Base-by-base conservation (phyloP, 2,329 filamentous ascomycete genomes). In the Knufia fluminis region DNA sequence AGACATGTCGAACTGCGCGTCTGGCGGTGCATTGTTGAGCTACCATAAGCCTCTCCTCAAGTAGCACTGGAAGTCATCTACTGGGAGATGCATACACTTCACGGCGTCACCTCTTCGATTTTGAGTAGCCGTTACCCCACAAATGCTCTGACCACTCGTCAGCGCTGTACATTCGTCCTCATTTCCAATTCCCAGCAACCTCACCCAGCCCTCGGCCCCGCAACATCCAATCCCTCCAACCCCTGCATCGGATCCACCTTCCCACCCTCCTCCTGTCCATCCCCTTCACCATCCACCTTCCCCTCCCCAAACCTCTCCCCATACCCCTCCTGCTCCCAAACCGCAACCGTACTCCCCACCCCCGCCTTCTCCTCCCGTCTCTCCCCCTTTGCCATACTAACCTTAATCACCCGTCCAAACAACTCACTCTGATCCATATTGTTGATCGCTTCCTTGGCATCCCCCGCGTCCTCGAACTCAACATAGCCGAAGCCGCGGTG, bases 321-420 rank as follows among this genome's bases (percentile, higher is more conserved):
- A 80, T 92, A 98, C 35, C 86, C 86, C 72, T 98, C 94, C 82
- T 97, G 91, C 67, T 96, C 87, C 94, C 92, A 98, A 42, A 98
- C 76, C 24, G 92, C 94, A 39, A 85, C 95, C 69, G 89, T 94
- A 71, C 88, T 94, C 20, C 91, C 90, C 39, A 98, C 67, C 0
- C 90, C 89, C 65, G 94, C 86, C 44, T 81, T 79, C 14, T 57
- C 52, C 73, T 95, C 96, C 24, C 54, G 45, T 20, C 23, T 48
- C 8, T 92, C 88, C 26, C 87, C 81, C 68, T 95, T 98, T 38
- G 94, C 94, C 49, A 85, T 79, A 39, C 88, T 90, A 46, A 97
- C 91, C 66, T 90, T 95, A 65, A 98, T 84, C 12, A 92, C 83
- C 52, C 87, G 80, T 9, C 92, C 94, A 64, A 91, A 97, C 40